Conservation (phyloP, 148 eudicot genomes). For the Rhododendron vialii region DNA sequence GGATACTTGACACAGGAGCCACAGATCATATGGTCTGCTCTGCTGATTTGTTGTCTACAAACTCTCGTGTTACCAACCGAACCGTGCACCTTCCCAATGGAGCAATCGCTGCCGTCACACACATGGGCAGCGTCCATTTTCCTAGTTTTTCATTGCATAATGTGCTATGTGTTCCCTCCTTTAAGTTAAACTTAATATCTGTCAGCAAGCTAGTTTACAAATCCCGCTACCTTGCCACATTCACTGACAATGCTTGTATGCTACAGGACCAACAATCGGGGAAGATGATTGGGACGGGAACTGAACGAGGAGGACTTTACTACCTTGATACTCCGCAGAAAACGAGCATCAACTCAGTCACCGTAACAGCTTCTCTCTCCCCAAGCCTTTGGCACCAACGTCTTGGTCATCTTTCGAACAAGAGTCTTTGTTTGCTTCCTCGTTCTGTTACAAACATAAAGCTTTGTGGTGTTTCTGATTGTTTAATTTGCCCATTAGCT, state of each 20-base stretch:
- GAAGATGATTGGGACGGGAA: no score
- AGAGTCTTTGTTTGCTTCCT: not conserved
- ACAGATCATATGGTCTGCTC: not conserved
- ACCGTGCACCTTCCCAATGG: not conserved
- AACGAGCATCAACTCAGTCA: not conserved
- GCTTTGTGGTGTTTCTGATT: no score
- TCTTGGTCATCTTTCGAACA: not conserved
- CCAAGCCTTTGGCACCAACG: not conserved
- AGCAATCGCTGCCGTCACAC: not conserved
- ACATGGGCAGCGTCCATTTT: not conserved
- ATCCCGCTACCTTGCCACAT: no score
- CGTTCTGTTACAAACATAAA: no score
- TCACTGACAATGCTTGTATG: no score
- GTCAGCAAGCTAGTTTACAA: no score
- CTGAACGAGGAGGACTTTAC: no score
- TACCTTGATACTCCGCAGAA: not conserved
- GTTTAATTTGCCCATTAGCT: no score
- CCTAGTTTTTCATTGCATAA: not conserved
- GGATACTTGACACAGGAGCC: slow-evolving; percentile 3
- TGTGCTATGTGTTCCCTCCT: not conserved
- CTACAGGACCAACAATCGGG: no score
- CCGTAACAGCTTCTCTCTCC: not conserved
- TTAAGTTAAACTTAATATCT: no score
- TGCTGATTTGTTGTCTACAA: not conserved
- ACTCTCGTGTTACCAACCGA: not conserved